These are phyloP conservation scores for Neurospora discreta DNA, from an alignment of 495 filamentous ascomycete genomes.

Conservation along the genomic window DNA sequence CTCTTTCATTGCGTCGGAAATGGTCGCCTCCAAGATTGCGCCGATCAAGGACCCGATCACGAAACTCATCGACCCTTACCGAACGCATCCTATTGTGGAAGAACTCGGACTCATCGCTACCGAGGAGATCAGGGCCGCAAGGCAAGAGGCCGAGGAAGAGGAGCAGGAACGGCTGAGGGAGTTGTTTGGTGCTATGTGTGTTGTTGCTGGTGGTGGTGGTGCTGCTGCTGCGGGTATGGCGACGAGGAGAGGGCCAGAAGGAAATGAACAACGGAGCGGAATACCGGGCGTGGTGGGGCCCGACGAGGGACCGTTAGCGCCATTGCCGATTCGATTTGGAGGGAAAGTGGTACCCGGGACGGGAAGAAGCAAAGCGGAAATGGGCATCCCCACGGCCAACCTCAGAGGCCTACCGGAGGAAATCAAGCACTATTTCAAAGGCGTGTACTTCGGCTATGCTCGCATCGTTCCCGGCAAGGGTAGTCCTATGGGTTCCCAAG, in stretches of 20 bases:
- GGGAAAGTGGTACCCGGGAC: conserved; percentile 28
- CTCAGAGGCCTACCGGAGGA: conserved; percentile 32
- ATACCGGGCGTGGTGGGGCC: conserved; percentile 16
- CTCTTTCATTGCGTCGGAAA: conserved; percentile 37
- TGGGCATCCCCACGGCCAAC: conserved; percentile 27
- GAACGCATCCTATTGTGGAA: neutral
- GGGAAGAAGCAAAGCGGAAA: conserved; percentile 18
- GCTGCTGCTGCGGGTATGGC: neutral
- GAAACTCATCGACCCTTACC: neutral
- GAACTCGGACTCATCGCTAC: neutral
- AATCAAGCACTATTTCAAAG: conserved; percentile 38
- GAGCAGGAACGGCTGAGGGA: neutral
- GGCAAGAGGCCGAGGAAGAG: neutral
- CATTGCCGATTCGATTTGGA: conserved; percentile 48
- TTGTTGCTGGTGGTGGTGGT: neutral
- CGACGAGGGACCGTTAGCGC: conserved; percentile 42
- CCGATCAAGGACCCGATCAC: conserved; percentile 27
- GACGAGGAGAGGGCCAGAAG: neutral
- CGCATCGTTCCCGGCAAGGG: conserved; percentile 18
- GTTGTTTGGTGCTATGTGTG: neutral
- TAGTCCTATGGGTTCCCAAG: conserved; percentile 7
- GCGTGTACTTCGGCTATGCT: conserved; percentile 56
- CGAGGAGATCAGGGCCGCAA: neutral
- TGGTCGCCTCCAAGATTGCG: conserved; percentile 9
- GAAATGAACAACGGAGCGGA: neutral